phyloP scores from a whole-genome alignment of 306 rosid genomes.

The Prunus davidiana region DNA sequence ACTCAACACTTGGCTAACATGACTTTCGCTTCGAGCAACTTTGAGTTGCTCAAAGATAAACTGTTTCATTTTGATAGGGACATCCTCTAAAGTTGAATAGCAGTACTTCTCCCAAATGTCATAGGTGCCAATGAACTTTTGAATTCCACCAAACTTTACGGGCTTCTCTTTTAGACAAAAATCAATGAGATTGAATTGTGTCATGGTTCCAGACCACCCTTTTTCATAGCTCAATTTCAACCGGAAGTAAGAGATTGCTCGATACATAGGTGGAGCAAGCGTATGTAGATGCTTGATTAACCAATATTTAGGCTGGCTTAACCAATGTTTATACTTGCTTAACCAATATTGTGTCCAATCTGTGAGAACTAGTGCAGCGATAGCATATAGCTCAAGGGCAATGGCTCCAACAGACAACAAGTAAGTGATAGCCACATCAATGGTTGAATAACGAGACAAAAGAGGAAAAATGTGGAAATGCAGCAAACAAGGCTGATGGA shows the following conservation, averaged over 20 bases:
- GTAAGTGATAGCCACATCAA: slow-evolving; percentile 26
- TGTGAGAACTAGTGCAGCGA: slow-evolving; percentile 45
- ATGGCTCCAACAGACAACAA: slow-evolving; percentile 45
- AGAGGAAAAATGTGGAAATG: slow-evolving; percentile 26
- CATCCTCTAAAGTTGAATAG: slow-evolving; percentile 20
- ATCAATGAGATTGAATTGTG: slow-evolving; percentile 56
- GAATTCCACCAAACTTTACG: slow-evolving; percentile 29
- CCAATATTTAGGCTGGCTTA: not conserved
- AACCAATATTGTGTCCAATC: slow-evolving; percentile 61
- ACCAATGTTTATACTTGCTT: not conserved
- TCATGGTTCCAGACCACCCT: slow-evolving; percentile 61
- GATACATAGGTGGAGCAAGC: not conserved
- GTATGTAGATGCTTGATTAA: slow-evolving; percentile 22
- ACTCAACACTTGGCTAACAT: slow-evolving; percentile 26
- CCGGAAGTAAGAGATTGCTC: not conserved
- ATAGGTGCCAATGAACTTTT: slow-evolving; percentile 27
- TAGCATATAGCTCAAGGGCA: slow-evolving; percentile 57
- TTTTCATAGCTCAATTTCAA: slow-evolving; percentile 31
- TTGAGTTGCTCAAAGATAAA: slow-evolving; percentile 32
- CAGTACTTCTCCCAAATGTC: slow-evolving; percentile 30
- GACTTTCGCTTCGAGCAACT: not conserved
- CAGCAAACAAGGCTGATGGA: slow-evolving; percentile 35
- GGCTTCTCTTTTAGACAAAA: slow-evolving; percentile 50
- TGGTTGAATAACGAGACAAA: slow-evolving; percentile 8
- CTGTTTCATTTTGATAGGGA: slow-evolving; percentile 35